Base-by-base conservation (phyloP, 257 asterid species). In the Linderniella brevidens region DNA sequence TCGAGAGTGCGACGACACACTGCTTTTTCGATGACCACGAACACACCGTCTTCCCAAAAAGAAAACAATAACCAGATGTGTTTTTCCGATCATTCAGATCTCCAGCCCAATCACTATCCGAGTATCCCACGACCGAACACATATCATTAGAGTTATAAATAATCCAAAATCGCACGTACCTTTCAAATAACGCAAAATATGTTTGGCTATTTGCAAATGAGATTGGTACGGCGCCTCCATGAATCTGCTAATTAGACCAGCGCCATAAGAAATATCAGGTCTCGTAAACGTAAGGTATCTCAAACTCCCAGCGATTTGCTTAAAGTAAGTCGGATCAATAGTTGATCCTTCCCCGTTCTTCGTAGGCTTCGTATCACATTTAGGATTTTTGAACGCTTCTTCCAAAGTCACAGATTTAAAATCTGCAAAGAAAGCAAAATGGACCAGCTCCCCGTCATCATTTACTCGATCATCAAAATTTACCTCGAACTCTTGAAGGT, bases 11-110 rank as follows among this genome's bases (percentile, higher is more conserved):
- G 17, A 56, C 49, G 17, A 44, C 36, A 0, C 41, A 19, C 12
- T 58, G 48, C 36, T 58, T 58, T 25, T 43, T 51, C 4, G 64
- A 58, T 1, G 58, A 58, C 64, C 53, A 51, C 0, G 58, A 58
- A 11, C 58, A 58, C 14, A 8, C 48, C 4, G 35, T 51, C 11
- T 3, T 9, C n/a, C 66, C 60, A 35, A 25, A 41, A 0, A 8
- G 13, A 36, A 60, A 60, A 35, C 52, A 53, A 9, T 64, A 58
- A 0, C 43, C 58, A 7, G 52, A 17, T 2, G 64, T 48, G 17
- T 60, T 25, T 35, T 60, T 1, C n/a, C 49, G 37, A 11, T 54
- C 50, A 17, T 54, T 51, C 5, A 35, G 20, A 53, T 53, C 65
- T 19, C 59, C n/a, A n/a, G n/a, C n/a, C 58, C 25, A 59, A 16